Evolutionary conservation across 768 basidiomycete genomes (phyloP).

Genomic region (Russula sp.): DNA sequence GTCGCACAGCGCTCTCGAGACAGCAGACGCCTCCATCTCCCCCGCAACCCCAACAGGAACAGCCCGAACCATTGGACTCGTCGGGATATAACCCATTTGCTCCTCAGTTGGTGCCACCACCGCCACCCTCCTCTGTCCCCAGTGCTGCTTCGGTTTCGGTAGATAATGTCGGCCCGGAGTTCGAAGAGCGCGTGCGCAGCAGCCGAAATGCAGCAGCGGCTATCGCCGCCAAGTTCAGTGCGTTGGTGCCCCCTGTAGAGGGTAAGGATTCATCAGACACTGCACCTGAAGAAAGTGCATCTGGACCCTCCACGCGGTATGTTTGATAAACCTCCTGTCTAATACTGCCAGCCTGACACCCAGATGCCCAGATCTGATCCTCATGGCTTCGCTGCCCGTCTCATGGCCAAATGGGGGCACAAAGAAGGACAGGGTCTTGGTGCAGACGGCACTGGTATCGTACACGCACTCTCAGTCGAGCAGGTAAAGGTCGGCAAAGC

Average conservation of each 20-base stretch:
- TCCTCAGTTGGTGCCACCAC: slow-evolving; percentile 46
- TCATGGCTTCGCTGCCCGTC: slow-evolving; percentile 69
- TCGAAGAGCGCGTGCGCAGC: slow-evolving; percentile 53
- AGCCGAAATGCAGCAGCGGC: slow-evolving; percentile 65
- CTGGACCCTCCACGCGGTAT: slow-evolving; percentile 24
- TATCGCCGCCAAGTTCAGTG: slow-evolving; percentile 68
- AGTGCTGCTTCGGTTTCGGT: slow-evolving; percentile 31
- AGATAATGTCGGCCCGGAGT: slow-evolving; percentile 23
- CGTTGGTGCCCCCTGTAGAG: slow-evolving; percentile 37
- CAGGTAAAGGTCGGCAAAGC: slow-evolving; percentile 40
- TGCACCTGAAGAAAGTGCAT: slow-evolving; percentile 30
- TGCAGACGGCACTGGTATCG: slow-evolving; percentile 73
- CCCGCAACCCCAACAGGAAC: not conserved
- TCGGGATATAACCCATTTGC: slow-evolving; percentile 68
- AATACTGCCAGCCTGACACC: not conserved
- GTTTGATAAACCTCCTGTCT: slow-evolving; percentile 14
- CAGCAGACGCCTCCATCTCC: slow-evolving; percentile 27
- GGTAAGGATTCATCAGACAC: slow-evolving; percentile 26
- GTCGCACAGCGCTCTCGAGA: slow-evolving; percentile 24
- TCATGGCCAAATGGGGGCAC: slow-evolving; percentile 97
- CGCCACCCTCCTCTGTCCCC: slow-evolving; percentile 48
- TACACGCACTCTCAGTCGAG: slow-evolving; percentile 83
- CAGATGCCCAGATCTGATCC: slow-evolving; percentile 42
- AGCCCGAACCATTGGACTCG: slow-evolving; percentile 36
- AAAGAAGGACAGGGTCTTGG: slow-evolving; percentile 92